Percentiles rank a stretch among this genome's conserved stretches.
Conservation (phyloP, 352 stramenopile genomes). For the Phytophthora pini region DNA sequence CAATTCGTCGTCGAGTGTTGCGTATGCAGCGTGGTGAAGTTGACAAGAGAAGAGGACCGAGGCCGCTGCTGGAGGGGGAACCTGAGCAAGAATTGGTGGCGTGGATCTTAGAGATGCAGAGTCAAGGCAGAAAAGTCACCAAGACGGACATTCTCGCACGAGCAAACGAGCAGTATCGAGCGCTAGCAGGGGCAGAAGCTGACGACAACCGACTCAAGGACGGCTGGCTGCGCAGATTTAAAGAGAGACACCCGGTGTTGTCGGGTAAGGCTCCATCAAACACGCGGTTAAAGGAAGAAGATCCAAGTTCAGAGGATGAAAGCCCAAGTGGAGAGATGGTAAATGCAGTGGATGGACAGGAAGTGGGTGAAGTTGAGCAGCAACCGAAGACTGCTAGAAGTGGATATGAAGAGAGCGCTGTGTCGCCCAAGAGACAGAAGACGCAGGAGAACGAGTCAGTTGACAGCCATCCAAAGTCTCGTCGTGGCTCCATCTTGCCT, state of each 20-base stretch:
- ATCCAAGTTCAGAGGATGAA: conserved; percentile 3
- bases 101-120: conserved; percentile 29
- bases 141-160: conserved; percentile 25
- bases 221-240: conserved; percentile 32
- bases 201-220: conserved; percentile 25
- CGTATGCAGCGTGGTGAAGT: conserved; percentile 29
- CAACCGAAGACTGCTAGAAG: not conserved
- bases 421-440: conserved; percentile 11
- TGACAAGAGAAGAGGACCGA: conserved; percentile 26
- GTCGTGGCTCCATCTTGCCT: conserved; percentile 8
- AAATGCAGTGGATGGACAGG: not conserved
- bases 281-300: not conserved
- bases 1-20: conserved; percentile 29
- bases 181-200: not conserved
- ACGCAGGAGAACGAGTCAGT: not conserved
- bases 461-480: not conserved
- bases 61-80: conserved; percentile 23
- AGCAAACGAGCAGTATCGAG: conserved; percentile 26
- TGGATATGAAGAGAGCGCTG: not conserved
- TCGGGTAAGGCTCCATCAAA: conserved; percentile 17
- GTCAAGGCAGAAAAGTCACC: conserved; percentile 13
- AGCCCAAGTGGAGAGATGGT: not conserved
- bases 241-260: conserved; percentile 28
- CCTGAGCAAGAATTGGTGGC: conserved; percentile 27
- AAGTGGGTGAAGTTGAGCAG: conserved; percentile 1